These are phyloP conservation scores for Coemansia sp. DNA, from an alignment of 371 early-diverging fungal genomes.

Conservation along the genomic window DNA sequence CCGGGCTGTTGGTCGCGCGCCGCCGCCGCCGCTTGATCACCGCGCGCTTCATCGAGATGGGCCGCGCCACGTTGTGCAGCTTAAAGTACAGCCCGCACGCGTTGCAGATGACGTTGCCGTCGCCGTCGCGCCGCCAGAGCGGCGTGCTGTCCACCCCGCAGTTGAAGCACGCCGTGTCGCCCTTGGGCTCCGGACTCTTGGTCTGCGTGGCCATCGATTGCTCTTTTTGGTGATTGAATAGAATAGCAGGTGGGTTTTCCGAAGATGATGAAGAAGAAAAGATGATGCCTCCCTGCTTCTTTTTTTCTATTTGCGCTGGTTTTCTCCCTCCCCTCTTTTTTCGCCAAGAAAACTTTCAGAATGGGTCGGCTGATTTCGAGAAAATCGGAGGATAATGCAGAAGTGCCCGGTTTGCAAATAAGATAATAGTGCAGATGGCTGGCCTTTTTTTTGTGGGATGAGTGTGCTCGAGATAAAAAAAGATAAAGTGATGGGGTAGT, in stretches of 20 bases:
- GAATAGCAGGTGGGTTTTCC: too few species aligned
- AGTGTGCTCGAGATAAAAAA: neutral
- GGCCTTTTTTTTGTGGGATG: neutral
- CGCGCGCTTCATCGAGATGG: constrained; percentile 74
- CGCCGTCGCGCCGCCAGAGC: constrained; percentile 87
- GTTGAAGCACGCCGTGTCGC: constrained; percentile 65
- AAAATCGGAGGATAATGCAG: too few species aligned
- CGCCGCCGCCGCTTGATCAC: constrained; percentile 81
- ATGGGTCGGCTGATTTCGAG: neutral
- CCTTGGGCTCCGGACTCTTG: neutral
- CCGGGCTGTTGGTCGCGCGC: constrained; percentile 20
- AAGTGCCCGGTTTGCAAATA: too few species aligned
- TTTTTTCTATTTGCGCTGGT: neutral
- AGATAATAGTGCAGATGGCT: constrained; percentile 3
- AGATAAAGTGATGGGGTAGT: neutral
- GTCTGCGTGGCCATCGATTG: too few species aligned
- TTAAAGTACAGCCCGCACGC: constrained; percentile 91
- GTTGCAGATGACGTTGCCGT: constrained; percentile 84
- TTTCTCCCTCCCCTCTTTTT: neutral
- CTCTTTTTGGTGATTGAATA: too few species aligned
- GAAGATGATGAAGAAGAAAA: neutral
- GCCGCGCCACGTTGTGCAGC: constrained; percentile 49
- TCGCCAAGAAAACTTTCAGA: neutral
- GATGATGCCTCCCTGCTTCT: neutral
- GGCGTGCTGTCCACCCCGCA: constrained; percentile 86